Evolutionary conservation across 495 filamentous ascomycete genomes (phyloP), one percentile per base, ranked within the genome.

Genomic region (Aspergillus incahuasiensis): DNA sequence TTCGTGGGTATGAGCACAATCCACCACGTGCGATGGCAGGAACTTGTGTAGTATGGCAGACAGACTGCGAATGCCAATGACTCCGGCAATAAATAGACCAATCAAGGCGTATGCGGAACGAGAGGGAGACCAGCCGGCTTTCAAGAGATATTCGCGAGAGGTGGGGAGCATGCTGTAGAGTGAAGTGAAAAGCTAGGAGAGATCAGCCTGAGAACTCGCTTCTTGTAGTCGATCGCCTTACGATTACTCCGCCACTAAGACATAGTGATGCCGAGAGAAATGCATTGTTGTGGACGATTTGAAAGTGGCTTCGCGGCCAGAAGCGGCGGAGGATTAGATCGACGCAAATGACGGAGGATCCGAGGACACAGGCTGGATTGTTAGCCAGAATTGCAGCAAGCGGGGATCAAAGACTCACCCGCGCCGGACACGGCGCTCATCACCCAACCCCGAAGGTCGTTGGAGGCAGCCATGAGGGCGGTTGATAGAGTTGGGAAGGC

Each of bases 241-340:
- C 91, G 92, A 98, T 95, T n/a, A 98, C 94, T 28, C 94, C 94
- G 45, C 95, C 95, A 68, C 91, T 96, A 47, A 98, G 72, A 72
- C 91, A 95, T 56, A 97, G 73, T 2, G 92, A 95, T 19, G 85
- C 84, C 0, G 92, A 90, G 15, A 96, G 78, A 69, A 98, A 98
- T 19, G 77, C 77, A 72, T 86, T 91, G 68, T 88, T 96, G 61
- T 92, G 88, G 62, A 92, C 85, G 62, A 98, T 96, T 62, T 84
- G 83, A 63, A 97, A 98, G 65, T 83, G 75, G 62, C 79, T 83
- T 67, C 86, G 82, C 47, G 83, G 79, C 5, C 89, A 87, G 54
- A 96, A 70, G 19, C 75, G 75, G 52, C 82, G 88, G 38, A 95
- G 71, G 44, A 94, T 49, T 21, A 89, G 58, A 73, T 98, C 94